Evolutionary conservation across 257 asterid species (phyloP), one percentile per base, ranked within the genome.

Genomic region (Fraxinus cuspidata): DNA sequence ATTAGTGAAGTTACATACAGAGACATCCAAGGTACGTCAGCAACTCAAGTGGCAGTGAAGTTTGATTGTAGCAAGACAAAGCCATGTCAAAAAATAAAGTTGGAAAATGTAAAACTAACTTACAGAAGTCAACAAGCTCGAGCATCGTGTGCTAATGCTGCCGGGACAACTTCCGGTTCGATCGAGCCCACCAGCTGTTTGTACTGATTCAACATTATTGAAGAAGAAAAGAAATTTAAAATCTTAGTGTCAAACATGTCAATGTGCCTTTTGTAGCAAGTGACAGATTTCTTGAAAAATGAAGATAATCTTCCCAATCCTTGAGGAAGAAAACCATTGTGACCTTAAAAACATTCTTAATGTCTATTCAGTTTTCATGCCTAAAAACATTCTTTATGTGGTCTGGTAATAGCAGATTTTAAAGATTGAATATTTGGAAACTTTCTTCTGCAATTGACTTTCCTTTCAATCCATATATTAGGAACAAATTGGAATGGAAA

Each of bases 11-110:
- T 90, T 5, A 84, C 78, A 1, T 92, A 92, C 29, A 80, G 79
- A 10, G 87, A 89, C 68, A 72, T 90, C 29, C 81, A 80, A 1
- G 96, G 97, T 66, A 86, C 96, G 31, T 90, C 97, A 0, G 89
- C 96, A 18, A 90, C 91, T 18, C 76, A 84, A 77, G 86, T 90
- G 0, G 96, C 92, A 0, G 87, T 90, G 60, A 92, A 83, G 37
- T 90, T 92, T 25, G 90, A 85, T 15, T 92, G 97, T 73, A 92
- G 96, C 85, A 77, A 84, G 74, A 49, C 28, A 35, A 80, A 68
- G 15, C 97, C 97, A 0, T 92, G 97, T 72, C 65, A 74, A 15
- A 84, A 83, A 18, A 86, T 90, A 64, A 82, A 27, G 25, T 35
- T 91, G 32, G 63, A 81, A 29, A 79, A 87, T 27, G 91, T 92